These are phyloP conservation scores for Cornus suecica DNA, from an alignment of 148 eudicot species.

Conservation along the genomic window DNA sequence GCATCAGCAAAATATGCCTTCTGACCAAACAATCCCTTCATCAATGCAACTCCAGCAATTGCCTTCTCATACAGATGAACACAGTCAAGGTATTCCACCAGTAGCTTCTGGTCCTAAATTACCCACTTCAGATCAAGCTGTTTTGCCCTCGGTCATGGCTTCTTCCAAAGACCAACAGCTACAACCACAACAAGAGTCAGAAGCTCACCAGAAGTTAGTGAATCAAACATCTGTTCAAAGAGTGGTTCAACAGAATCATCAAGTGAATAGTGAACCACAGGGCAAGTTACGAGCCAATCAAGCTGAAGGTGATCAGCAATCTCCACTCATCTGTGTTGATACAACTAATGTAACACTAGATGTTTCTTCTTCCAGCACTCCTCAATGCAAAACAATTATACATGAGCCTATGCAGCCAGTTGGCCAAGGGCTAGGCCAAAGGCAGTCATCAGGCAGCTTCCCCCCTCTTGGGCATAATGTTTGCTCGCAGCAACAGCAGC, in stretches of 20 bases:
- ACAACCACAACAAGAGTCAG: conserved; percentile 17
- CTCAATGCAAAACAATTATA: conserved; percentile 33
- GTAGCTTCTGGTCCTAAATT: conserved; percentile 30
- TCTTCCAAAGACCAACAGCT: conserved; percentile 50
- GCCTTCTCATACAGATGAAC: conserved; percentile 45
- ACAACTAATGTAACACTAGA: conserved; percentile 23
- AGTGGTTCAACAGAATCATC: conserved; percentile 42
- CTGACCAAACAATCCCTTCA: conserved; percentile 37
- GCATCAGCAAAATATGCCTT: conserved; percentile 44
- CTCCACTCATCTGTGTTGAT: conserved; percentile 23
- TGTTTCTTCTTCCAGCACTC: conserved; percentile 33
- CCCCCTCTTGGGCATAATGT: conserved; percentile 30
- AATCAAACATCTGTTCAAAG: conserved; percentile 43
- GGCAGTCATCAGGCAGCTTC: conserved; percentile 35
- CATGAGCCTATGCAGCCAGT: conserved; percentile 38
- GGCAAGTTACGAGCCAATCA: conserved; percentile 42
- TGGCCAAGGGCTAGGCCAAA: conserved; percentile 36
- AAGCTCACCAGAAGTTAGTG: conserved; percentile 32
- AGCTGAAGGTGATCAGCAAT: conserved; percentile 34
- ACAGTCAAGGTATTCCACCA: conserved; percentile 35
- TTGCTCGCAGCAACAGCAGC: conserved; percentile 43
- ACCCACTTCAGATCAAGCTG: conserved; percentile 37
- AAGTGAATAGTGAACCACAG: conserved; percentile 35
- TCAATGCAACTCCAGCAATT: conserved; percentile 50
- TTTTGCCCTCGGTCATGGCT: conserved; percentile 30